Evolutionary conservation across 208 protist genomes (phyloP).

Genomic region (Crithidia brevicula): DNA sequence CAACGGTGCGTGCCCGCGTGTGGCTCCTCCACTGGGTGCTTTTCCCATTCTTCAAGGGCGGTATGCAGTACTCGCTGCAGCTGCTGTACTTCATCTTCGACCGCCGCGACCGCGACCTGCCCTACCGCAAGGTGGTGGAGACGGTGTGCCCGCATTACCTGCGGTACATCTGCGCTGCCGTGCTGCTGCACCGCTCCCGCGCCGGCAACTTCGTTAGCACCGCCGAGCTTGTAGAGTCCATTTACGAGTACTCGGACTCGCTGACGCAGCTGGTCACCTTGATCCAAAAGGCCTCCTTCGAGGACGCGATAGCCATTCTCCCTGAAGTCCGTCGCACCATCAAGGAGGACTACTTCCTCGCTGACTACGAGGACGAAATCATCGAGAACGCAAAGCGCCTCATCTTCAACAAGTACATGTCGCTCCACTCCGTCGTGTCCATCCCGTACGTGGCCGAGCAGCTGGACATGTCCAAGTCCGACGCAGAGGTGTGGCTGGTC

Average conservation of each 20-base stretch:
- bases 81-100: conserved; percentile 88
- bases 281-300: conserved; percentile 74
- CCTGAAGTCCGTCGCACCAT: conserved; percentile 67
- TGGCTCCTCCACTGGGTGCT: conserved; percentile 93
- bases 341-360: conserved; percentile 86
- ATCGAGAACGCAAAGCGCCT: conserved; percentile 78
- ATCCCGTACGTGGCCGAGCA: conserved; percentile 87
- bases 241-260: conserved; percentile 90
- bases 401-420: conserved; percentile 90
- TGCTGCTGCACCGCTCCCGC: conserved; percentile 82
- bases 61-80: conserved; percentile 76
- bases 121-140: conserved; percentile 86
- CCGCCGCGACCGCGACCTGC: conserved; percentile 51
- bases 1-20: conserved; percentile 73
- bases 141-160: conserved; percentile 91
- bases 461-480: conserved; percentile 67
- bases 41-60: conserved; percentile 93
- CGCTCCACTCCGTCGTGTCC: conserved; percentile 84
- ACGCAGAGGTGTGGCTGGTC: conserved; percentile 91
- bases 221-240: conserved; percentile 63
- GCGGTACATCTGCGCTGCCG: conserved; percentile 89
- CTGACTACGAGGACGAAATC: conserved; percentile 67
- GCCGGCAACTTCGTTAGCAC: conserved; percentile 69
- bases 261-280: conserved; percentile 83
- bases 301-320: conserved; percentile 78